Evolutionary conservation across 2,329 filamentous ascomycete species (phyloP).

Genomic region (Gyromitra esculenta): DNA sequence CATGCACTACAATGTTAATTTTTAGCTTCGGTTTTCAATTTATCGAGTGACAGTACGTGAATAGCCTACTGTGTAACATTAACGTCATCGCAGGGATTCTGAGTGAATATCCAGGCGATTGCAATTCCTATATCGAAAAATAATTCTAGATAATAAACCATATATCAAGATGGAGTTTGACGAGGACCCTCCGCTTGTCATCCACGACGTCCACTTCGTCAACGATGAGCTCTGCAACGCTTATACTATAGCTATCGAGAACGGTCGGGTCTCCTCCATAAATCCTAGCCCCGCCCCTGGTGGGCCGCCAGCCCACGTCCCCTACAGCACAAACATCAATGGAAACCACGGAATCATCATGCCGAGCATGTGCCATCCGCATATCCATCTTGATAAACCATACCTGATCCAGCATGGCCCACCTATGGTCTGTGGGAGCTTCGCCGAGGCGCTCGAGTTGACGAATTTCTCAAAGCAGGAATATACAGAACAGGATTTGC

Average conservation of each 20-base stretch:
- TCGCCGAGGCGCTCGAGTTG: constrained; percentile 71
- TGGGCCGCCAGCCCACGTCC: constrained; percentile 31
- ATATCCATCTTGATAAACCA: constrained; percentile 76
- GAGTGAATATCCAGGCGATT: neutral
- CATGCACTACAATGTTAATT: no score
- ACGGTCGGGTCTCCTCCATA: constrained; percentile 30
- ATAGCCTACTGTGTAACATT: neutral
- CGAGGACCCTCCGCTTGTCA: constrained; percentile 25
- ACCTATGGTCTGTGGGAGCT: constrained; percentile 69
- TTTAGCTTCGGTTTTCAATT: neutral
- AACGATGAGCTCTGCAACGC: constrained; percentile 16
- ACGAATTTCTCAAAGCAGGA: constrained; percentile 70
- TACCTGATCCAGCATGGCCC: constrained; percentile 70
- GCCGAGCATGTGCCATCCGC: constrained; percentile 74
- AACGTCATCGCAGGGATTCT: constrained; percentile 1
- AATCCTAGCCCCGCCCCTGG: neutral
- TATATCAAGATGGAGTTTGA: neutral
- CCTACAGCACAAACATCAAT: constrained; percentile 35
- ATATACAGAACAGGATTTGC: constrained; percentile 72
- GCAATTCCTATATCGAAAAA: neutral
- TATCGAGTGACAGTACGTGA: neutral
- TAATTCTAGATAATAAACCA: neutral
- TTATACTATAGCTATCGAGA: constrained; percentile 36
- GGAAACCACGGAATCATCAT: constrained; percentile 60
- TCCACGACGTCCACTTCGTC: constrained; percentile 40